Evolutionary conservation across 208 protist genomes (phyloP).

Genomic region (Leishmania turanica): DNA sequence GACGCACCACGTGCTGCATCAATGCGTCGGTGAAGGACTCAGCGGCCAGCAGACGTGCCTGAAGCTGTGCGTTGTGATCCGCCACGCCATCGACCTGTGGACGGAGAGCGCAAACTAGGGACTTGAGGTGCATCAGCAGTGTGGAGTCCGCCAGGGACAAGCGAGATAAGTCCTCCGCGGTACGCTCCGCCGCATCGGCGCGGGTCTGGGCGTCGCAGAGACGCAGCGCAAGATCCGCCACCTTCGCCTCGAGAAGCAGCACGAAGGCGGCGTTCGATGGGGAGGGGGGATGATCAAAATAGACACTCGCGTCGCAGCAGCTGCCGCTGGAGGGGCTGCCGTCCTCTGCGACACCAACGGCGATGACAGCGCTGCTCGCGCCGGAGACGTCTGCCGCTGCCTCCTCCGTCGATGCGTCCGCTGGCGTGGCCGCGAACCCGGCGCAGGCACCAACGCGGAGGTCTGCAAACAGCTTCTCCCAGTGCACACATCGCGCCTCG

Average conservation of each 20-base stretch:
- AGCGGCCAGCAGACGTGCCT: constrained; percentile 15
- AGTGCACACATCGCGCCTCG: constrained; percentile 23
- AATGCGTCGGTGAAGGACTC: constrained; percentile 13
- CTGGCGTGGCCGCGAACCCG: not conserved
- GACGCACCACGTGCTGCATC: constrained; percentile 20
- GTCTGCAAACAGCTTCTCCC: constrained; percentile 25
- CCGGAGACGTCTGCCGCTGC: not conserved
- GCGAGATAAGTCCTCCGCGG: constrained; percentile 7
- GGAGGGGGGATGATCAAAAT: not conserved
- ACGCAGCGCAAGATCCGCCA: constrained; percentile 59
- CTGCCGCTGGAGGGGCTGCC: not conserved
- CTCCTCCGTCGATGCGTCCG: not conserved
- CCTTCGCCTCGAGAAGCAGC: constrained; percentile 53
- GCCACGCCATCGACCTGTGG: constrained; percentile 25
- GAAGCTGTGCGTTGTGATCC: constrained; percentile 23
- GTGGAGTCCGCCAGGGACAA: constrained; percentile 5
- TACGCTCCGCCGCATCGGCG: constrained; percentile 15
- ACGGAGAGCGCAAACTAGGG: constrained; percentile 22
- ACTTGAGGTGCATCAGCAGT: constrained; percentile 13
- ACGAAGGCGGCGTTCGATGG: constrained; percentile 4
- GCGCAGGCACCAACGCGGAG: not conserved
- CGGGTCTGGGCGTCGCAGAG: constrained; percentile 40
- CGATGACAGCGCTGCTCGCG: not conserved
- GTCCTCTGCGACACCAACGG: not conserved
- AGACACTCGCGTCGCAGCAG: not conserved